A percentile compares a stretch with the other conserved stretches of the same genome.
These are phyloP conservation scores for Mycena vitilis DNA, from an alignment of 768 basidiomycete genomes.

Conservation along the genomic window DNA sequence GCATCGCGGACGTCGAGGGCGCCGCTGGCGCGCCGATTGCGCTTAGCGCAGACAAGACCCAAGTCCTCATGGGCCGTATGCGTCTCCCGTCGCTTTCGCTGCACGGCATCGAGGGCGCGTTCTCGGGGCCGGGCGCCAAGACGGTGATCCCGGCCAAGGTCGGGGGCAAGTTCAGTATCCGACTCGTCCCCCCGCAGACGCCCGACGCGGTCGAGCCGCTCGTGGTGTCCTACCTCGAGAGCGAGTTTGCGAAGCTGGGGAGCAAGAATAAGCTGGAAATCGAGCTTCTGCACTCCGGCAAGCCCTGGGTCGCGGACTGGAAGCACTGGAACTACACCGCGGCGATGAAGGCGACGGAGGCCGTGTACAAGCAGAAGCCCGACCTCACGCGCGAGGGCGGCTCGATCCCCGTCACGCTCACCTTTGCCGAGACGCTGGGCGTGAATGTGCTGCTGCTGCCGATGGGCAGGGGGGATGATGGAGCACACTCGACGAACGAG, in stretches of 20 bases:
- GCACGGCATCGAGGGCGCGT: slow-evolving; percentile 97
- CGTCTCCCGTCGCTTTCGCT: slow-evolving; percentile 88
- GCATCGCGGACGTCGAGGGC: slow-evolving; percentile 17
- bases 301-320: slow-evolving; percentile 88
- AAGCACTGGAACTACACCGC: slow-evolving; percentile 96
- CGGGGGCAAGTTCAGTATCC: slow-evolving; percentile 93
- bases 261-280: slow-evolving; percentile 85
- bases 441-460: slow-evolving; percentile 92
- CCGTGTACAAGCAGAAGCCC: slow-evolving; percentile 77
- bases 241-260: slow-evolving; percentile 88
- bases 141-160: slow-evolving; percentile 96
- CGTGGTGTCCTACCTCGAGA: slow-evolving; percentile 75
- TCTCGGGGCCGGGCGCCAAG: slow-evolving; percentile 84
- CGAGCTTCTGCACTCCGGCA: slow-evolving; percentile 83
- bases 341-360: slow-evolving; percentile 85
- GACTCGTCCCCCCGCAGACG: slow-evolving; percentile 85
- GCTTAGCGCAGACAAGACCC: slow-evolving; percentile 74
- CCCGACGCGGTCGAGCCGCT: slow-evolving; percentile 79
- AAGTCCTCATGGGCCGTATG: slow-evolving; percentile 93
- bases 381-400: slow-evolving; percentile 92
- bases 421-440: slow-evolving; percentile 88
- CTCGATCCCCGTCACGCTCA: slow-evolving; percentile 93
- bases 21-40: slow-evolving; percentile 78
- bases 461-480: slow-evolving; percentile 95
- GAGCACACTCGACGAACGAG: slow-evolving; percentile 84